These are phyloP conservation scores for Kwoniella pini DNA, from an alignment of 768 basidiomycete species.

Conservation along the genomic window DNA sequence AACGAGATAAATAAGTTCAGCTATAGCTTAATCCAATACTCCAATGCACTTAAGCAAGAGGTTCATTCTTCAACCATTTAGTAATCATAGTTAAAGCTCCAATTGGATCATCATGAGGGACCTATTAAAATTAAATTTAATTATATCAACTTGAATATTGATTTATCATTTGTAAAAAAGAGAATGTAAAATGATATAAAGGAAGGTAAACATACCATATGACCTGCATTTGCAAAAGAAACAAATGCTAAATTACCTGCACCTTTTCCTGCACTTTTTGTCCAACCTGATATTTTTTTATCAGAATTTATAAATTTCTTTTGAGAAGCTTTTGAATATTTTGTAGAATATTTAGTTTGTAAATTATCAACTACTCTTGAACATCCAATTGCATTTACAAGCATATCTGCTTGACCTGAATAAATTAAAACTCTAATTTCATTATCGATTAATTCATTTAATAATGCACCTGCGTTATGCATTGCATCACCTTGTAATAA, in stretches of 20 bases:
- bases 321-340: slow-evolving; percentile 62
- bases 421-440: slow-evolving; percentile 85
- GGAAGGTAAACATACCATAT: slow-evolving; percentile 52
- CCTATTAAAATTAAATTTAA: no score
- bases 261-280: slow-evolving; percentile 68
- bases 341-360: slow-evolving; percentile 64
- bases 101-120: slow-evolving; percentile 85
- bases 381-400: slow-evolving; percentile 47
- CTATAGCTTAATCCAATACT: no score
- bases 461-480: slow-evolving; percentile 74
- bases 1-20: no score
- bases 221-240: slow-evolving; percentile 77
- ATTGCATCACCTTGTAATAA: slow-evolving; percentile 77
- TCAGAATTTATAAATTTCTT: slow-evolving; percentile 61
- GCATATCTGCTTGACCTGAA: slow-evolving; percentile 61
- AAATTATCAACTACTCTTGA: slow-evolving; percentile 63
- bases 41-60: slow-evolving; percentile 47
- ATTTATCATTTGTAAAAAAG: no score
- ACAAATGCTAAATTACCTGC: slow-evolving; percentile 88
- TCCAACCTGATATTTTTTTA: slow-evolving; percentile 66
- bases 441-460: slow-evolving; percentile 77
- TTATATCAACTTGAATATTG: no score
- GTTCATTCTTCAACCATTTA: slow-evolving; percentile 56
- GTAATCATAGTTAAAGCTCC: slow-evolving; percentile 68
- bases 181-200: not conserved